Conservation (phyloP, 2,329 filamentous ascomycete genomes). For the Arthrobotrys pseudoclavata region DNA sequence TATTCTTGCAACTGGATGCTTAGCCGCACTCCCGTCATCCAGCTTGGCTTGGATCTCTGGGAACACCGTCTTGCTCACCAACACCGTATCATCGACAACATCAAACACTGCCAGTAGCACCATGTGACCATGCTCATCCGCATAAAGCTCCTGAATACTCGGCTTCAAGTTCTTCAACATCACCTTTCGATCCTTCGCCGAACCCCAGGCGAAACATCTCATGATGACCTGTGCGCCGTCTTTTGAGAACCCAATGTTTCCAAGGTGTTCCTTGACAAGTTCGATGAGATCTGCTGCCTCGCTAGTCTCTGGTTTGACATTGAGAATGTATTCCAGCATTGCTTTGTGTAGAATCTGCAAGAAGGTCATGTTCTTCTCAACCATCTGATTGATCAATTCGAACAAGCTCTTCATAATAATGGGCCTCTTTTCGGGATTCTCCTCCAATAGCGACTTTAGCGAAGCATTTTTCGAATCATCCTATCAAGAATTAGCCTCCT, state of each 20-base stretch:
- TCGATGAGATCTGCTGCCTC: conserved; percentile 91
- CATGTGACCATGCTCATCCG: conserved; percentile 81
- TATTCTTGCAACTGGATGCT: conserved; percentile 70
- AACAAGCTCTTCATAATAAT: conserved; percentile 88
- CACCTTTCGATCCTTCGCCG: conserved; percentile 91
- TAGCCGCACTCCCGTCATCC: conserved; percentile 67
- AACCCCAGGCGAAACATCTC: conserved; percentile 84
- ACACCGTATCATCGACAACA: conserved; percentile 92
- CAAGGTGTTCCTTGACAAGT: conserved; percentile 89
- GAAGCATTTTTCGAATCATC: conserved; percentile 73
- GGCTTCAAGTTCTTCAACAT: conserved; percentile 92
- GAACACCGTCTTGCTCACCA: conserved; percentile 87
- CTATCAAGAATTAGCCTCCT: neutral
- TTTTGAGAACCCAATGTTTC: conserved; percentile 93
- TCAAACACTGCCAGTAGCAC: conserved; percentile 89
- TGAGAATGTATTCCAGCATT: conserved; percentile 96
- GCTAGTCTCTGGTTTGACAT: conserved; percentile 79
- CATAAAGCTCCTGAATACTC: conserved; percentile 85
- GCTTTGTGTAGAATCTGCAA: conserved; percentile 99
- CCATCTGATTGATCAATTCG: conserved; percentile 88
- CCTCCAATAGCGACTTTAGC: conserved; percentile 79
- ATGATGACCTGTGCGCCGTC: conserved; percentile 86
- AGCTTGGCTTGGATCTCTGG: conserved; percentile 75
- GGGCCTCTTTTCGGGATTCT: conserved; percentile 84
- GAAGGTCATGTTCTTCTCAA: conserved; percentile 96